These are phyloP conservation scores for Entrophospora sp. DNA, from an alignment of 192 early-diverging fungal species.

Conservation along the genomic window DNA sequence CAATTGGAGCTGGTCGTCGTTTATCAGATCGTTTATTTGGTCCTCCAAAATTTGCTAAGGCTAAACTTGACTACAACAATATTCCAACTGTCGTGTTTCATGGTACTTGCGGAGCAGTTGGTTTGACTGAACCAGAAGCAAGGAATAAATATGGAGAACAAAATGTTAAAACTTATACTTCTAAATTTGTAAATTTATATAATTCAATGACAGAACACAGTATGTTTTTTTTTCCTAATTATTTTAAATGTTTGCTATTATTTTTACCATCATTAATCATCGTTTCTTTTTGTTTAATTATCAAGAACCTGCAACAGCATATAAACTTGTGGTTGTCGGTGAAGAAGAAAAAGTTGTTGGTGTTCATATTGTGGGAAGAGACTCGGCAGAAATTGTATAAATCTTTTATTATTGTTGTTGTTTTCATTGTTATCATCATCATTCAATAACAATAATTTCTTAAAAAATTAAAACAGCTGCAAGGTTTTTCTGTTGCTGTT, in stretches of 20 bases:
- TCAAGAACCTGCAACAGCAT: slow-evolving; percentile 69
- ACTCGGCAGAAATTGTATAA: slow-evolving; percentile 66
- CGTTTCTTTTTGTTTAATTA: not conserved
- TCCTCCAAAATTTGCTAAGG: slow-evolving; percentile 52
- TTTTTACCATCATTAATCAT: not conserved
- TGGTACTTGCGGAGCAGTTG: slow-evolving; percentile 79
- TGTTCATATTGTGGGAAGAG: slow-evolving; percentile 84
- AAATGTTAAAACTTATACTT: slow-evolving; percentile 78
- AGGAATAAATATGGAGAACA: slow-evolving; percentile 60
- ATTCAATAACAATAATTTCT: not conserved
- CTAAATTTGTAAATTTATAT: slow-evolving; percentile 91
- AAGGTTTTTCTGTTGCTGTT: slow-evolving; percentile 94
- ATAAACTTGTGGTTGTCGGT: slow-evolving; percentile 85
- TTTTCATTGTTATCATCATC: no score
- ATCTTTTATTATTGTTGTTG: not conserved
- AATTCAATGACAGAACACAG: slow-evolving; percentile 70
- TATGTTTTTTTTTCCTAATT: not conserved
- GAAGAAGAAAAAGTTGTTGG: slow-evolving; percentile 95
- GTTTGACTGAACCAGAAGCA: slow-evolving; percentile 84
- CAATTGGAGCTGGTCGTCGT: slow-evolving; percentile 88
- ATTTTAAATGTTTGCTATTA: not conserved
- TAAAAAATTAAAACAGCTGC: slow-evolving; percentile 34
- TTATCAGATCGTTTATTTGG: slow-evolving; percentile 91
- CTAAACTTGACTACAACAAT: slow-evolving; percentile 87
- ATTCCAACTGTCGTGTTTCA: slow-evolving; percentile 97